phyloP scores from a whole-genome alignment of 2,329 filamentous ascomycete species.

The Aspergillus latus region DNA sequence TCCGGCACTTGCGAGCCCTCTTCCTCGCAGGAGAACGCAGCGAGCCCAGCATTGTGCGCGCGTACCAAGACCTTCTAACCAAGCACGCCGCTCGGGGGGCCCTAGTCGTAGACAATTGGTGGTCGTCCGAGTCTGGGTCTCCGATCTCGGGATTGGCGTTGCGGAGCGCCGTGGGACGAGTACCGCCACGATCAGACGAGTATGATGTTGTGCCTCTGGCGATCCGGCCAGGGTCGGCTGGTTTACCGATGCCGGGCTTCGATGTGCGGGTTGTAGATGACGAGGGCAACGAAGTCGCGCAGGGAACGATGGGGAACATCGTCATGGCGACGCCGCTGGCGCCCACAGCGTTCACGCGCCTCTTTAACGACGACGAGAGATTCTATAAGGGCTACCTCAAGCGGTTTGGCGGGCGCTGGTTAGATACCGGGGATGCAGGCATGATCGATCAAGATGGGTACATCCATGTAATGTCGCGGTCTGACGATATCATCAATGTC shows the following conservation, averaged over 20 bases:
- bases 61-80: constrained; percentile 72
- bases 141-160: constrained; percentile 67
- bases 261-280: constrained; percentile 85
- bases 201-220: constrained; percentile 50
- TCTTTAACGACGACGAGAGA: constrained; percentile 82
- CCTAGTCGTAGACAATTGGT: constrained; percentile 70
- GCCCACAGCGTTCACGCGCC: constrained; percentile 78
- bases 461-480: constrained; percentile 62
- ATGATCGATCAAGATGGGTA: constrained; percentile 75
- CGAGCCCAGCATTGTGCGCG: constrained; percentile 78
- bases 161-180: constrained; percentile 59
- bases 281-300: constrained; percentile 67
- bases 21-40: constrained; percentile 89
- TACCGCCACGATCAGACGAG: constrained; percentile 32
- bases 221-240: constrained; percentile 81
- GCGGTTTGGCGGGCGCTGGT: constrained; percentile 76
- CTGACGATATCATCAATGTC: constrained; percentile 93
- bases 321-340: constrained; percentile 79
- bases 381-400: constrained; percentile 85
- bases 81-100: constrained; percentile 65
- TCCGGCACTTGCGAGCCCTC: constrained; percentile 70
- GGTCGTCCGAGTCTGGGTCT: constrained; percentile 69
- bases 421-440: constrained; percentile 90
- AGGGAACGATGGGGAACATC: constrained; percentile 84
- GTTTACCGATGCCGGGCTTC: constrained; percentile 88